Conservation (phyloP, 257 asterid genomes). For the Capsicum chinense region DNA sequence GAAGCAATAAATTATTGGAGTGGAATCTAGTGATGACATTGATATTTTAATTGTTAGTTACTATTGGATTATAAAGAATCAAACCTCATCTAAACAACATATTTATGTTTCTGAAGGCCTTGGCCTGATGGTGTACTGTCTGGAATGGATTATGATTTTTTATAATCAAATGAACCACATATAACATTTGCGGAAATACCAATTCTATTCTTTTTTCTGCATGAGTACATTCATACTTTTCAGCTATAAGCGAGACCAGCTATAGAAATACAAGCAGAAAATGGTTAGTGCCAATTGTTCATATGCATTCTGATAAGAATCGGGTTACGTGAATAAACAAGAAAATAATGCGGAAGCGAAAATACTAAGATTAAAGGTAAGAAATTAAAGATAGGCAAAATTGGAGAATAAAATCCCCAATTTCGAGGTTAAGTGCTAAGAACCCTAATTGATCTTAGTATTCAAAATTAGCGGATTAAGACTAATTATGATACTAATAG, state of each 20-base stretch:
- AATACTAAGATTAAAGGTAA: too few species aligned
- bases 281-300: not conserved
- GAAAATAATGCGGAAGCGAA: too few species aligned
- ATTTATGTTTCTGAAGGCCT: constrained; percentile 12
- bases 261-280: constrained; percentile 1
- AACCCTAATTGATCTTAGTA: too few species aligned
- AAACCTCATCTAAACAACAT: constrained; percentile 5
- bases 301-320: too few species aligned
- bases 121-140: not conserved
- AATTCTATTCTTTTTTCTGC: not conserved
- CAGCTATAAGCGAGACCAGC: not conserved
- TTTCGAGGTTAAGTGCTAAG: too few species aligned
- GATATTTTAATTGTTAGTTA: not conserved
- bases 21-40: not conserved
- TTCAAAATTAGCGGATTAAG: too few species aligned
- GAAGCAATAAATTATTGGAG: not conserved
- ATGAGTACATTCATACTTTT: not conserved
- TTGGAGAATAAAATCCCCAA: too few species aligned
- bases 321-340: too few species aligned
- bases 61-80: not conserved
- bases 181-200: not conserved
- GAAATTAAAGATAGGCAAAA: too few species aligned
- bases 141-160: not conserved
- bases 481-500: too few species aligned
- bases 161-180: not conserved